Evolutionary conservation across 208 protist species (phyloP).

Genomic region (Trypanosoma avium): DNA sequence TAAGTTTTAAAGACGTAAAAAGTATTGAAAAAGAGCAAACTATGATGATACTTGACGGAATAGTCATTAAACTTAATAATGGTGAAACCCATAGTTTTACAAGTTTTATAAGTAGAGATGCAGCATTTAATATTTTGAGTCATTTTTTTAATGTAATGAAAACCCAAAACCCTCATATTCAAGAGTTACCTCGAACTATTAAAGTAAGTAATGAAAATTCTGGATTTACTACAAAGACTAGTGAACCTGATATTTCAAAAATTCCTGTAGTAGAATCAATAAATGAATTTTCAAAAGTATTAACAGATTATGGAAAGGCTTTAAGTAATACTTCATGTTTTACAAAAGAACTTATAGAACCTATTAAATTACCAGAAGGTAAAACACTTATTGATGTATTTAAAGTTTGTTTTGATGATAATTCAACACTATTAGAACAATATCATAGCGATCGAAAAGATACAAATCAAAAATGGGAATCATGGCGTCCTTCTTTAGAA

Average conservation of each 20-base stretch:
- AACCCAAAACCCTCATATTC: not conserved
- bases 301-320: slow-evolving; percentile 57
- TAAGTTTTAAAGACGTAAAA: slow-evolving; percentile 41
- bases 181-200: not conserved
- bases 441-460: slow-evolving; percentile 52
- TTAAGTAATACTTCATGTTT: slow-evolving; percentile 57
- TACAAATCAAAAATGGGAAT: slow-evolving; percentile 48
- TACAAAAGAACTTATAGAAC: slow-evolving; percentile 48
- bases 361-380: slow-evolving; percentile 40
- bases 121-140: slow-evolving; percentile 40
- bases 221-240: slow-evolving; percentile 39
- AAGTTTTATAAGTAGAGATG: slow-evolving; percentile 55
- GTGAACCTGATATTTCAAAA: slow-evolving; percentile 38
- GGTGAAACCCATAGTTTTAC: slow-evolving; percentile 45
- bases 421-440: slow-evolving; percentile 33
- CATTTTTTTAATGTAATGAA: slow-evolving; percentile 25
- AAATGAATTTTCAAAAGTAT: slow-evolving; percentile 51
- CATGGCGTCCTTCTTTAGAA: slow-evolving; percentile 38
- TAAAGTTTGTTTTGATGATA: slow-evolving; percentile 59
- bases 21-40: slow-evolving; percentile 58
- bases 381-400: slow-evolving; percentile 63
- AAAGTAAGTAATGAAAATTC: slow-evolving; percentile 10
- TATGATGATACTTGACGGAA: slow-evolving; percentile 55
- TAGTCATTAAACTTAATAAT: slow-evolving; percentile 36
- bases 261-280: slow-evolving; percentile 45